Conservation (phyloP, 768 basidiomycete genomes). For the Multifurca ochricompacta region DNA sequence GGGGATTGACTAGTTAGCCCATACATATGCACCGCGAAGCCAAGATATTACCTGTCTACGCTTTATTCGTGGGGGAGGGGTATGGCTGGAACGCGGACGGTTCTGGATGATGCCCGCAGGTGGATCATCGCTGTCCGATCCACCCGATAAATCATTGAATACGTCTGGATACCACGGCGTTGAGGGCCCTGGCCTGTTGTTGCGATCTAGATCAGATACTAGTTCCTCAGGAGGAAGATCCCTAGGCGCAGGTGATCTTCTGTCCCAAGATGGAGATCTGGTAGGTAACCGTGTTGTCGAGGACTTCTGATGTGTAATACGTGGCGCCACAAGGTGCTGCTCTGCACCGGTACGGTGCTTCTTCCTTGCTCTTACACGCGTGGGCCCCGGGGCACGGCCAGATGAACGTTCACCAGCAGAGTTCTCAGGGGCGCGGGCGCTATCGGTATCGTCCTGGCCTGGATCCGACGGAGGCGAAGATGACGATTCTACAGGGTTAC, state of each 20-base stretch:
- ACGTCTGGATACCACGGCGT: conserved; percentile 5
- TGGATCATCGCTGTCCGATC: neutral
- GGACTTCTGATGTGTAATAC: neutral
- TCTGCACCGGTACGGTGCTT: neutral
- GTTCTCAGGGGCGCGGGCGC: neutral
- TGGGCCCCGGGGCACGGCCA: neutral
- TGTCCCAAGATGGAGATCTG: neutral
- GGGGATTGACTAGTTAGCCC: neutral
- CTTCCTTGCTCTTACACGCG: conserved; percentile 2
- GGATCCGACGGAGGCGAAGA: conserved; percentile 1
- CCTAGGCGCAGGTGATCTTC: neutral
- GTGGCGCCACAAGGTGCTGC: neutral
- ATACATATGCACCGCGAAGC: neutral
- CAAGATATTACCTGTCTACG: conserved; percentile 7
- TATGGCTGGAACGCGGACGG: neutral
- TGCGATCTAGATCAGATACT: neutral
- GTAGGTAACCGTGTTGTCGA: neutral
- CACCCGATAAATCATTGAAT: conserved; percentile 5
- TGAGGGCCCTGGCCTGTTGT: neutral
- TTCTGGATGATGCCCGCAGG: neutral
- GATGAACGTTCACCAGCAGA: neutral
- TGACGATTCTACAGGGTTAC: conserved; percentile 18
- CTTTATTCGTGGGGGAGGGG: neutral
- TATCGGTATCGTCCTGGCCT: neutral
- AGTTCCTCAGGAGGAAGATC: neutral